These are phyloP conservation scores for Datisca glomerata DNA, from an alignment of 306 rosid species.

Conservation along the genomic window DNA sequence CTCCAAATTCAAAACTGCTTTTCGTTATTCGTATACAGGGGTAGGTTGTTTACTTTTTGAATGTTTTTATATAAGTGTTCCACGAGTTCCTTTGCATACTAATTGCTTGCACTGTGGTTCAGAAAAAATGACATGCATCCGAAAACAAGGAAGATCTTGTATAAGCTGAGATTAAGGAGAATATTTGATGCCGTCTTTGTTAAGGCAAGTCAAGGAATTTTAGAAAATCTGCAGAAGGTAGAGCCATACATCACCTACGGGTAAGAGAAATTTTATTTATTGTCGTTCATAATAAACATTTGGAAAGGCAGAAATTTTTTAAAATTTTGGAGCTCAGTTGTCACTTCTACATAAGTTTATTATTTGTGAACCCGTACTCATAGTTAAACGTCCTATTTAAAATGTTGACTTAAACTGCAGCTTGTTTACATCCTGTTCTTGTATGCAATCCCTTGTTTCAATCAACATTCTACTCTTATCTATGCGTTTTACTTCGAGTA, in stretches of 20 bases:
- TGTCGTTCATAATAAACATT: not conserved
- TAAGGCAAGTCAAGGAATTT: slow-evolving; percentile 36
- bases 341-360: not conserved
- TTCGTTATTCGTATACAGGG: slow-evolving; percentile 65
- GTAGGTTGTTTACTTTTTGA: slow-evolving; percentile 18
- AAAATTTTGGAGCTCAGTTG: not conserved
- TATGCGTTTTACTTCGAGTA: too few species aligned
- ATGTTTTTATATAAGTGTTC: not conserved
- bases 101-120: slow-evolving; percentile 2
- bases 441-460: too few species aligned
- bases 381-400: too few species aligned
- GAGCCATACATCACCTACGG: slow-evolving; percentile 93
- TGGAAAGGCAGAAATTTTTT: not conserved
- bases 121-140: slow-evolving; percentile 90
- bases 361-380: too few species aligned
- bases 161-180: slow-evolving; percentile 45
- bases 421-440: too few species aligned
- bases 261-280: slow-evolving; percentile 23
- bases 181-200: slow-evolving; percentile 57
- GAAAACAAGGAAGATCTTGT: slow-evolving; percentile 42
- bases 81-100: not conserved
- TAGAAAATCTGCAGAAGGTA: slow-evolving; percentile 57
- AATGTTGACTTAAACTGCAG: too few species aligned
- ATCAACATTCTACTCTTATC: too few species aligned
- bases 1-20: slow-evolving; percentile 32